Conservation (phyloP, 768 basidiomycete genomes). For the Mycena chlorophos region DNA sequence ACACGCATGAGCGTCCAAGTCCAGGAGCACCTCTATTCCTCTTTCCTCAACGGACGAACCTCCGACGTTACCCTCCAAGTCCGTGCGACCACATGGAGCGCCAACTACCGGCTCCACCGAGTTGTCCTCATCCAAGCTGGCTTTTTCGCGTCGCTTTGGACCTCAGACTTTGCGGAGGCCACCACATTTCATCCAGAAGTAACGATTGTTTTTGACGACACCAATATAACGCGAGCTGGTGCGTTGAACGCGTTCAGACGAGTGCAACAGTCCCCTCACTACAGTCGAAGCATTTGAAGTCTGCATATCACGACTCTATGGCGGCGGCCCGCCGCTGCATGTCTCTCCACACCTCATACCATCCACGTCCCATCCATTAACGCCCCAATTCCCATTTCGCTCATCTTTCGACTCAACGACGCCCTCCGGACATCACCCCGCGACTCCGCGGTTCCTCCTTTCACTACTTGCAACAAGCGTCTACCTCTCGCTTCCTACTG, state of each 20-base stretch:
- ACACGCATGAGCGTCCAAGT: slow-evolving; percentile 9
- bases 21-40: slow-evolving; percentile 21
- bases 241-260: slow-evolving; percentile 30
- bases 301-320: slow-evolving; percentile 85
- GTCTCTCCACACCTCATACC: slow-evolving; percentile 67
- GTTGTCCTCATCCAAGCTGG: slow-evolving; percentile 90
- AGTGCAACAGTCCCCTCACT: slow-evolving; percentile 17
- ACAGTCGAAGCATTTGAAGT: slow-evolving; percentile 52
- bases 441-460: slow-evolving; percentile 77
- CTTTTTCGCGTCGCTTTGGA: slow-evolving; percentile 88
- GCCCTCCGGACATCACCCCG: slow-evolving; percentile 66
- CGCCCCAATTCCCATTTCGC: slow-evolving; percentile 55
- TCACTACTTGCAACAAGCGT: slow-evolving; percentile 85
- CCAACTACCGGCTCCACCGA: slow-evolving; percentile 77
- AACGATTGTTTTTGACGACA: slow-evolving; percentile 78
- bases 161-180: slow-evolving; percentile 74
- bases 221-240: slow-evolving; percentile 88
- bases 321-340: slow-evolving; percentile 76
- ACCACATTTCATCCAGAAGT: slow-evolving; percentile 47
- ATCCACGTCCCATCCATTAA: slow-evolving; percentile 67
- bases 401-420: slow-evolving; percentile 29
- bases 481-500: slow-evolving; percentile 78
- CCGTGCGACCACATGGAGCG: slow-evolving; percentile 56
- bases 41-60: slow-evolving; percentile 45
- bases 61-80: slow-evolving; percentile 79